Evolutionary conservation across 2,329 filamentous ascomycete genomes (phyloP).

Genomic region (Cryphonectria parasitica): DNA sequence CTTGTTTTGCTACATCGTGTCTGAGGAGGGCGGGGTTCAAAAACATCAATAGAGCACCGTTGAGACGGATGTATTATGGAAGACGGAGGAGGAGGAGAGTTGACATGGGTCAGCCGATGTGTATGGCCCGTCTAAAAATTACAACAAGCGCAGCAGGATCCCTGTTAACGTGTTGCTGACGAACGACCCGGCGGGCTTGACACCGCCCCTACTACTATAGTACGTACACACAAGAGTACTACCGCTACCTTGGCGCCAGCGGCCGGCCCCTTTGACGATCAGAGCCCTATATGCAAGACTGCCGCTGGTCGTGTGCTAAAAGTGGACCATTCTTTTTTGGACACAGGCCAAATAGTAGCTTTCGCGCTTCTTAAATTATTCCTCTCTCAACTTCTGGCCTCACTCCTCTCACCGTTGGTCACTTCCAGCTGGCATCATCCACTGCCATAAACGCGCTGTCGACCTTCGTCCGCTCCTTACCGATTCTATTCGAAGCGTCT

Average conservation of each 20-base stretch:
- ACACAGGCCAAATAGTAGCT: conserved; percentile 5
- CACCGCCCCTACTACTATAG: not conserved
- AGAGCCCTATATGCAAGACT: not conserved
- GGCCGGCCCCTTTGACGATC: not conserved
- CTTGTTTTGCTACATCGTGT: not conserved
- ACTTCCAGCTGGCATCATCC: not conserved
- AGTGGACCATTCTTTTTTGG: conserved; percentile 1
- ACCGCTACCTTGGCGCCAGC: not conserved
- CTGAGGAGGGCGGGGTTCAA: not conserved
- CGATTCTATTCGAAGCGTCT: not conserved
- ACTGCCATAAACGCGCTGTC: not conserved
- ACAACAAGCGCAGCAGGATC: conserved; percentile 5
- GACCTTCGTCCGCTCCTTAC: not conserved
- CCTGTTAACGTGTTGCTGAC: not conserved
- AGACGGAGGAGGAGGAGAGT: not conserved
- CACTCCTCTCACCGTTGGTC: not conserved
- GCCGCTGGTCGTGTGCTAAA: conserved; percentile 7
- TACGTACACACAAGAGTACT: not conserved
- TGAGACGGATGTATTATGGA: not conserved
- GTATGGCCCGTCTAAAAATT: conserved; percentile 14
- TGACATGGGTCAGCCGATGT: not conserved
- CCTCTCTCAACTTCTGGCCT: not conserved
- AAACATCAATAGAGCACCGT: not conserved
- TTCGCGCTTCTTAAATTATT: not conserved
- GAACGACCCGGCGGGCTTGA: not conserved